phyloP scores from a whole-genome alignment of 306 rosid species.

The Vigna angularis region DNA sequence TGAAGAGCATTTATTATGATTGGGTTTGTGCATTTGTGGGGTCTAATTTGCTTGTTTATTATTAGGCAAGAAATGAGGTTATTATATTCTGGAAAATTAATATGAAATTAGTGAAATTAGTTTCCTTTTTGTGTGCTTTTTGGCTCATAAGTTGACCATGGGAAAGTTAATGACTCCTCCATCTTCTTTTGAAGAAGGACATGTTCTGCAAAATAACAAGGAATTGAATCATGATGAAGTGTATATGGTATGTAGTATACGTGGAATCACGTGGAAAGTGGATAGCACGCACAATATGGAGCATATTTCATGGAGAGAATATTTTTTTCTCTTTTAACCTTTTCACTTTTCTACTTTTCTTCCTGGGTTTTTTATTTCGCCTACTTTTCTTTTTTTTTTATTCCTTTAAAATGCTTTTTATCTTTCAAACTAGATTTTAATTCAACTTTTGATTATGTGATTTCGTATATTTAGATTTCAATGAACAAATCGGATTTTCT shows the following conservation, averaged over 20 bases:
- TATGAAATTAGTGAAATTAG: conserved; percentile 14
- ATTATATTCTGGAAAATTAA: conserved; percentile 42
- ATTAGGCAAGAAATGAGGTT: conserved; percentile 1
- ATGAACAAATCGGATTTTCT: too few relatives aligned
- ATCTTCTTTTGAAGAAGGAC: conserved; percentile 38
- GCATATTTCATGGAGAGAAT: conserved; percentile 43
- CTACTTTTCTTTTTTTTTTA: not conserved
- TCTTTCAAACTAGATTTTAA: not conserved
- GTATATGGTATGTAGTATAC: conserved; percentile 47
- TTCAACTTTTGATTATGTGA: too few relatives aligned
- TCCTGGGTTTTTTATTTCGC: not conserved
- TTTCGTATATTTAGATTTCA: too few relatives aligned
- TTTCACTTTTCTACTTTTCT: conserved; percentile 40
- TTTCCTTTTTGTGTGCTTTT: conserved; percentile 48
- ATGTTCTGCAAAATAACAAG: conserved; percentile 40
- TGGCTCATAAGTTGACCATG: conserved; percentile 68
- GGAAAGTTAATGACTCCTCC: conserved; percentile 42
- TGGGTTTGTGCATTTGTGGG: conserved; percentile 44
- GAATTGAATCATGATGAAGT: conserved; percentile 41
- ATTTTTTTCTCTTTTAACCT: conserved; percentile 41
- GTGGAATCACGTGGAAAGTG: conserved; percentile 77
- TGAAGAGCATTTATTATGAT: conserved; percentile 18
- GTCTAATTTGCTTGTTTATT: conserved; percentile 46
- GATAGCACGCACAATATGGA: conserved; percentile 49
- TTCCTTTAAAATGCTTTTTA: not conserved